Percentiles rank a stretch among this genome's conserved stretches.
These are phyloP conservation scores for Lipomyces chichibuensis DNA, from an alignment of 805 yeast genomes.

Conservation along the genomic window DNA sequence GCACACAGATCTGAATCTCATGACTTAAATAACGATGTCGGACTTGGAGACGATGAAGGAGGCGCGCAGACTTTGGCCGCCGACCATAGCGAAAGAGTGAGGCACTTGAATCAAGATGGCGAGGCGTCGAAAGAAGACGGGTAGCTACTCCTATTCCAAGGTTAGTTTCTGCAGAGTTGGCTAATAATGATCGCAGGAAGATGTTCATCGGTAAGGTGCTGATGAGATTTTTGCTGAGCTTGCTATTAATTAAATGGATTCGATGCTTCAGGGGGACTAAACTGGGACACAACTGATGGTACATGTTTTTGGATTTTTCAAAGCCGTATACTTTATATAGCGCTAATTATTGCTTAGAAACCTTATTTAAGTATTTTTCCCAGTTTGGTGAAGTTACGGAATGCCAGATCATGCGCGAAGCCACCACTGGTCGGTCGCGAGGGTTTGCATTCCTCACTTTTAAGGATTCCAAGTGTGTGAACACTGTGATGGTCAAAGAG, in stretches of 20 bases:
- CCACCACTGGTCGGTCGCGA: constrained; percentile 77
- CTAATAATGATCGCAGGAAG: constrained; percentile 28
- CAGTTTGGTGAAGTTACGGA: constrained; percentile 89
- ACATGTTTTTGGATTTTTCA: neutral
- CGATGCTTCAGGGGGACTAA: constrained; percentile 85
- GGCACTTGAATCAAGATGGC: neutral
- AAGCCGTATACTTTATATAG: neutral
- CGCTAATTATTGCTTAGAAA: constrained; percentile 49
- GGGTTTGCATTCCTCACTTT: constrained; percentile 95
- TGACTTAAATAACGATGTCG: constrained; percentile 40
- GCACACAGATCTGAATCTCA: constrained; percentile 32
- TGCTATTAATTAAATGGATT: constrained; percentile 44
- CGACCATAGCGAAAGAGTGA: constrained; percentile 38
- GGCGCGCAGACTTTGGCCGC: constrained; percentile 26
- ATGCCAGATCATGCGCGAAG: constrained; percentile 90
- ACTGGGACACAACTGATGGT: constrained; percentile 92
- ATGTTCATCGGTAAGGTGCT: constrained; percentile 35
- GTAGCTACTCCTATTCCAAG: constrained; percentile 29
- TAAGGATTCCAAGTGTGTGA: constrained; percentile 77
- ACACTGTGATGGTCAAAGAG: constrained; percentile 79
- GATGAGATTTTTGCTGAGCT: constrained; percentile 4
- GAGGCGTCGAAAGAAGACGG: constrained; percentile 28
- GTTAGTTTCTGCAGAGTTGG: constrained; percentile 45
- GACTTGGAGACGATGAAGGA: constrained; percentile 44
- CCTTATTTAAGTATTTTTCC: constrained; percentile 75